Conservation (phyloP, 768 basidiomycete genomes). For the Leccinum barrowsii region DNA sequence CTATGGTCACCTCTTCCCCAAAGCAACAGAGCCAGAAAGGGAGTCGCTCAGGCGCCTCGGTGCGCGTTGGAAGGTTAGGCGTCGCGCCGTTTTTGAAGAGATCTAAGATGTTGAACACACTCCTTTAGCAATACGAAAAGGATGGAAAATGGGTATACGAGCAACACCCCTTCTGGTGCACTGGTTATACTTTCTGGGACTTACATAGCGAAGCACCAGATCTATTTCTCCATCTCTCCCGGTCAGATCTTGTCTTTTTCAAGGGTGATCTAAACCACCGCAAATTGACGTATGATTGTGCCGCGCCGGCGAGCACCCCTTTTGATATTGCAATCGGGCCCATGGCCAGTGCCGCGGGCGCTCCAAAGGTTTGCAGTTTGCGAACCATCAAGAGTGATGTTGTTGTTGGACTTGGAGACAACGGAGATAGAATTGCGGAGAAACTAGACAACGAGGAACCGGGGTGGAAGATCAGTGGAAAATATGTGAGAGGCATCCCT, state of each 20-base stretch:
- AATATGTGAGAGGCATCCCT: constrained; percentile 67
- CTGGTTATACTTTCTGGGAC: constrained; percentile 95
- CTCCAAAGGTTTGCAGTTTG: constrained; percentile 81
- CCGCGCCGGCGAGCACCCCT: constrained; percentile 80
- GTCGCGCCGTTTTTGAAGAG: neutral
- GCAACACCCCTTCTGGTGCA: constrained; percentile 92
- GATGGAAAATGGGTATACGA: constrained; percentile 95
- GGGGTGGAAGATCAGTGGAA: constrained; percentile 96
- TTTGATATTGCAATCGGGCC: constrained; percentile 91
- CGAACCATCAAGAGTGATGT: constrained; percentile 96
- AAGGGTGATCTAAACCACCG: constrained; percentile 95
- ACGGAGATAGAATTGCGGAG: constrained; percentile 70
- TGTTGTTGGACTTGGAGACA: constrained; percentile 76
- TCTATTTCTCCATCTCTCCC: constrained; percentile 87
- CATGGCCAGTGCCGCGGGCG: constrained; percentile 84
- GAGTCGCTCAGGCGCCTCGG: constrained; percentile 81
- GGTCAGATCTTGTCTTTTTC: constrained; percentile 88
- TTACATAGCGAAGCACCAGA: constrained; percentile 81
- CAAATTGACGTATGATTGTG: constrained; percentile 85
- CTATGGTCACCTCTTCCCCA: constrained; percentile 90
- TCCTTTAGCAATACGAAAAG: constrained; percentile 75
- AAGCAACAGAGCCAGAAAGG: constrained; percentile 72
- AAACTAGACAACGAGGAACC: constrained; percentile 80
- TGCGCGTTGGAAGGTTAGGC: constrained; percentile 78
- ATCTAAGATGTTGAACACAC: constrained; percentile 2